Conservation (phyloP, 768 basidiomycete species). For the Kwoniella shandongensis region DNA sequence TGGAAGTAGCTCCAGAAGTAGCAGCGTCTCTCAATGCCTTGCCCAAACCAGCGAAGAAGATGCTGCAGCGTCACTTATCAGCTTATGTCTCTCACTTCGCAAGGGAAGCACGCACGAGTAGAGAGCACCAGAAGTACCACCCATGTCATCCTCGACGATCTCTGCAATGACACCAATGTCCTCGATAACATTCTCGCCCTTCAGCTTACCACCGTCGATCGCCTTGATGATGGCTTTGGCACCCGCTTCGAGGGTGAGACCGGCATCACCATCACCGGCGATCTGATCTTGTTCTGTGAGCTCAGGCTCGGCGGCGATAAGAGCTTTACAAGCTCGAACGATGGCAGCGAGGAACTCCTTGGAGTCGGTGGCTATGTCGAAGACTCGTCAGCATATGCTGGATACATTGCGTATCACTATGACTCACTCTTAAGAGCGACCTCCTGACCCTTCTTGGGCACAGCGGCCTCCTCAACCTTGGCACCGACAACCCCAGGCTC, state of each 20-base stretch:
- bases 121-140: slow-evolving; percentile 84
- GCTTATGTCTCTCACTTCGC: not conserved
- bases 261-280: slow-evolving; percentile 82
- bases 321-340: slow-evolving; percentile 38
- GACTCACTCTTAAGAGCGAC: slow-evolving; percentile 41
- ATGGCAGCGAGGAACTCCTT: slow-evolving; percentile 39
- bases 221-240: slow-evolving; percentile 61
- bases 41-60: slow-evolving; percentile 85
- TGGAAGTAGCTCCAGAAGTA: slow-evolving; percentile 50
- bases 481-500: slow-evolving; percentile 35
- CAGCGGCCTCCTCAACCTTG: slow-evolving; percentile 24
- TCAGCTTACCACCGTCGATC: slow-evolving; percentile 61
- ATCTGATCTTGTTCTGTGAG: slow-evolving; percentile 89
- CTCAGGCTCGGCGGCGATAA: slow-evolving; percentile 78
- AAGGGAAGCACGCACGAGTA: slow-evolving; percentile 68
- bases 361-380: slow-evolving; percentile 26
- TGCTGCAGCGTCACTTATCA: slow-evolving; percentile 57
- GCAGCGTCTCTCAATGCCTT: slow-evolving; percentile 62
- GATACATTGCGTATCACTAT: not conserved
- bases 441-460: slow-evolving; percentile 31
- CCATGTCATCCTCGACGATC: slow-evolving; percentile 81
- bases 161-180: slow-evolving; percentile 69
- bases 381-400: too few relatives aligned
- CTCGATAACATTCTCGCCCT: slow-evolving; percentile 65
- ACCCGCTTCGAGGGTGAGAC: slow-evolving; percentile 67